Conservation (phyloP, 495 filamentous ascomycete genomes). For the Daldinia concentrica region DNA sequence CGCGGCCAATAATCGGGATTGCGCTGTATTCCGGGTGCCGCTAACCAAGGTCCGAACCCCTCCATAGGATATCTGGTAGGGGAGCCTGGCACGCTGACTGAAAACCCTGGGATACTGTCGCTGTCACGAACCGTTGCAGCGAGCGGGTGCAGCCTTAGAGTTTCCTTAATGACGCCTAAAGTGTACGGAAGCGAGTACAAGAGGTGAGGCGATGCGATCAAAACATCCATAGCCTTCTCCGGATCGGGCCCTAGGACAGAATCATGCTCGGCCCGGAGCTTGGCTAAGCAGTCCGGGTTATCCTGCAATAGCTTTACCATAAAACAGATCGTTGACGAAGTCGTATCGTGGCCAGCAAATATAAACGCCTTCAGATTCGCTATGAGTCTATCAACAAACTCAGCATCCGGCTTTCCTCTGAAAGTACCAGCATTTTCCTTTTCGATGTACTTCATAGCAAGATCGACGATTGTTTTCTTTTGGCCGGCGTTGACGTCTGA, state of each 20-base stretch:
- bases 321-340: slow-evolving; percentile 51
- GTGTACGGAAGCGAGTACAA: slow-evolving; percentile 57
- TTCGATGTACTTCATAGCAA: slow-evolving; percentile 42
- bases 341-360: slow-evolving; percentile 59
- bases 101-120: slow-evolving; percentile 43
- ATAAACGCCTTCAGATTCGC: slow-evolving; percentile 52
- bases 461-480: slow-evolving; percentile 43
- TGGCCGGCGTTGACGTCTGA: slow-evolving; percentile 16
- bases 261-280: slow-evolving; percentile 59
- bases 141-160: slow-evolving; percentile 54
- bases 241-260: slow-evolving; percentile 44
- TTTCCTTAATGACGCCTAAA: slow-evolving; percentile 57
- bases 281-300: slow-evolving; percentile 52
- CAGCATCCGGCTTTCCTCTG: slow-evolving; percentile 31
- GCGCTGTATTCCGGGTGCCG: slow-evolving; percentile 44
- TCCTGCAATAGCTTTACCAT: slow-evolving; percentile 53
- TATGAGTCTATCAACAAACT: slow-evolving; percentile 40
- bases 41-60: slow-evolving; percentile 42
- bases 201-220: slow-evolving; percentile 43
- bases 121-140: slow-evolving; percentile 45
- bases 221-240: slow-evolving; percentile 22
- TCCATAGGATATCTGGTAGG: slow-evolving; percentile 40
- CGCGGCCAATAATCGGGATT: slow-evolving; percentile 50
- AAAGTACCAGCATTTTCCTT: slow-evolving; percentile 37
- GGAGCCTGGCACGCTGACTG: slow-evolving; percentile 42